These are phyloP conservation scores for Sherardia arvensis DNA, from an alignment of 257 asterid genomes.

Conservation along the genomic window DNA sequence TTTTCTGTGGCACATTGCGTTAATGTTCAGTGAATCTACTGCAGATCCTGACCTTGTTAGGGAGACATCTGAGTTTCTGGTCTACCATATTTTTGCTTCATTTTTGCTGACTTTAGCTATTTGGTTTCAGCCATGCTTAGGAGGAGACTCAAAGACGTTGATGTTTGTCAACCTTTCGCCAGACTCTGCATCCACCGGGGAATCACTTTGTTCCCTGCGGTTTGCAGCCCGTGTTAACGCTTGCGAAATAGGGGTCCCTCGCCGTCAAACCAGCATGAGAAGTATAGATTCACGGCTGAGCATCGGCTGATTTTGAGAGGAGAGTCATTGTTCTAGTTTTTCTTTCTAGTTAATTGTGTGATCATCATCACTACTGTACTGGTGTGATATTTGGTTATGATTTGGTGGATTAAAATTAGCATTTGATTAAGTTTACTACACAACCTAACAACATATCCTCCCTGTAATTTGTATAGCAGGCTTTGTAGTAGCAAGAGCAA, in stretches of 20 bases:
- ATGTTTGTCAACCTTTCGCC: conserved; percentile 95
- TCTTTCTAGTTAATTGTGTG: conserved; percentile 26
- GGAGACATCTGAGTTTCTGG: too few relatives aligned
- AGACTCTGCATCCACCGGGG: conserved; percentile 69
- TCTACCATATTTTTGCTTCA: too few relatives aligned
- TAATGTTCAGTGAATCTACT: too few relatives aligned
- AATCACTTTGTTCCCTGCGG: conserved; percentile 89
- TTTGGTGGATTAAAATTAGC: conserved; percentile 25
- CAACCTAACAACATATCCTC: conserved; percentile 33
- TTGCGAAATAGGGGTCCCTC: conserved; percentile 89
- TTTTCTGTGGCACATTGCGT: too few relatives aligned
- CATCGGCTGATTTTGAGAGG: conserved; percentile 45
- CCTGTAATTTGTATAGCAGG: conserved; percentile 47
- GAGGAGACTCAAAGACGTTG: conserved; percentile 89
- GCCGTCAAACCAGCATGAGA: conserved; percentile 80
- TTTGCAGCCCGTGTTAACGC: conserved; percentile 92
- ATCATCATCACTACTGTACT: conserved; percentile 17
- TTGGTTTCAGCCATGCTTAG: conserved; percentile 85
- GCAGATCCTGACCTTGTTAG: not conserved
- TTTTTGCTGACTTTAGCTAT: too few relatives aligned
- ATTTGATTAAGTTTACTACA: conserved; percentile 14
- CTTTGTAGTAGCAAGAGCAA: conserved; percentile 29
- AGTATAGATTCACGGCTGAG: conserved; percentile 70
- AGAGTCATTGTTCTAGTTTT: conserved; percentile 9
- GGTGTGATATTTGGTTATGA: conserved; percentile 27